Conservation (phyloP, 345 rosid genomes). For the Excoecaria agallocha region DNA sequence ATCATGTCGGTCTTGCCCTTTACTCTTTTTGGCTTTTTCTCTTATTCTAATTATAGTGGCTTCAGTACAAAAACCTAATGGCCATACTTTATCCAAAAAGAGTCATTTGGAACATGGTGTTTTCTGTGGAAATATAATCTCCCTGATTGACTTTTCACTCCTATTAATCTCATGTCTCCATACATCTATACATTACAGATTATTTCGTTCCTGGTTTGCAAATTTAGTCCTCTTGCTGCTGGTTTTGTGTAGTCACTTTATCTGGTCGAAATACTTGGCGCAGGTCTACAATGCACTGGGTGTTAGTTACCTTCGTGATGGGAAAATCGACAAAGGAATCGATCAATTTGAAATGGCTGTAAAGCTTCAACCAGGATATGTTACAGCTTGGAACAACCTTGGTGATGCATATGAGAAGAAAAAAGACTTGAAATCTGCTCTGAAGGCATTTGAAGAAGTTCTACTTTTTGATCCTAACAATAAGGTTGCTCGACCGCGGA, state of each 20-base stretch:
- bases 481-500: conserved; percentile 75
- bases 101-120: not conserved
- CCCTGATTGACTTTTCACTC: not conserved
- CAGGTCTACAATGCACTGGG: conserved; percentile 69
- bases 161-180: not conserved
- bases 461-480: conserved; percentile 88
- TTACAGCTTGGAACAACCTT: conserved; percentile 97
- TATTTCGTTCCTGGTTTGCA: not conserved
- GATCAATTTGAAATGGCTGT: conserved; percentile 79
- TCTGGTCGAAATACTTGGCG: not conserved
- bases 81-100: not conserved
- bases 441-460: conserved; percentile 93
- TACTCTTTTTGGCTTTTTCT: not conserved
- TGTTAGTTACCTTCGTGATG: conserved; percentile 71
- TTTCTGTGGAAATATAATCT: not conserved
- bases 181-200: too few relatives aligned
- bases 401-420: conserved; percentile 96
- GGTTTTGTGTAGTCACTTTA: not conserved
- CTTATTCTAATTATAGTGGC: not conserved
- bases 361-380: conserved; percentile 90
- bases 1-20: not conserved
- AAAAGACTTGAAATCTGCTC: conserved; percentile 66
- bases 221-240: not conserved
- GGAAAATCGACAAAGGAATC: conserved; percentile 83
- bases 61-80: not conserved